Evolutionary conservation across 2,329 filamentous ascomycete species (phyloP).

Genomic region (Neocatenulostroma microsporum): DNA sequence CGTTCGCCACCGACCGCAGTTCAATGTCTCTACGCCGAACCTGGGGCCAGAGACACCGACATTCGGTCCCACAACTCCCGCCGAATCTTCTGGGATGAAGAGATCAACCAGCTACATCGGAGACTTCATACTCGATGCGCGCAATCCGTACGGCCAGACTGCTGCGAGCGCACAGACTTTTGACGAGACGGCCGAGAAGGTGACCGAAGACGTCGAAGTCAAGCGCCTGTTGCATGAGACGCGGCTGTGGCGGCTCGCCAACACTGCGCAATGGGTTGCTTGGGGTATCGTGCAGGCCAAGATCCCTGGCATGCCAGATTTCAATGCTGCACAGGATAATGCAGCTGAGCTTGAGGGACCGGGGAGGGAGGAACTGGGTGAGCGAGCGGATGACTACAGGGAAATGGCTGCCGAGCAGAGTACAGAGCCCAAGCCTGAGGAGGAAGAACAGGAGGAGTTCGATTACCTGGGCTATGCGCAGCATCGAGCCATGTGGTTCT

Average conservation of each 20-base stretch:
- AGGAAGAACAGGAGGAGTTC: slow-evolving; percentile 65
- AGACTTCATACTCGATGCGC: slow-evolving; percentile 68
- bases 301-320: slow-evolving; percentile 60
- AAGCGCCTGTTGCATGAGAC: slow-evolving; percentile 68
- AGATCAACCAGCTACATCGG: slow-evolving; percentile 38
- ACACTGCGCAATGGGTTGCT: slow-evolving; percentile 83
- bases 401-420: slow-evolving; percentile 17
- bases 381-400: slow-evolving; percentile 21
- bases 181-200: slow-evolving; percentile 45
- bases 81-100: slow-evolving; percentile 20
- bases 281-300: slow-evolving; percentile 97
- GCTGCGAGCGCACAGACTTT: slow-evolving; percentile 14
- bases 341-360: slow-evolving; percentile 25
- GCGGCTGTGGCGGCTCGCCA: slow-evolving; percentile 76
- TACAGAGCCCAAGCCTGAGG: slow-evolving; percentile 30
- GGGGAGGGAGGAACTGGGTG: slow-evolving; percentile 23
- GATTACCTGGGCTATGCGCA: slow-evolving; percentile 90
- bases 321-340: slow-evolving; percentile 20
- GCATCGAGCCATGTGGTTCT: slow-evolving; percentile 85
- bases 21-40: slow-evolving; percentile 38
- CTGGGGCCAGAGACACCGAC: slow-evolving; percentile 21
- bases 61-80: slow-evolving; percentile 14
- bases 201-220: slow-evolving; percentile 56
- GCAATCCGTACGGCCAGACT: slow-evolving; percentile 43
- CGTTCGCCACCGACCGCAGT: slow-evolving; percentile 68